Evolutionary conservation across 495 filamentous ascomycete species (phyloP).

Genomic region (Daldinia caldariorum): DNA sequence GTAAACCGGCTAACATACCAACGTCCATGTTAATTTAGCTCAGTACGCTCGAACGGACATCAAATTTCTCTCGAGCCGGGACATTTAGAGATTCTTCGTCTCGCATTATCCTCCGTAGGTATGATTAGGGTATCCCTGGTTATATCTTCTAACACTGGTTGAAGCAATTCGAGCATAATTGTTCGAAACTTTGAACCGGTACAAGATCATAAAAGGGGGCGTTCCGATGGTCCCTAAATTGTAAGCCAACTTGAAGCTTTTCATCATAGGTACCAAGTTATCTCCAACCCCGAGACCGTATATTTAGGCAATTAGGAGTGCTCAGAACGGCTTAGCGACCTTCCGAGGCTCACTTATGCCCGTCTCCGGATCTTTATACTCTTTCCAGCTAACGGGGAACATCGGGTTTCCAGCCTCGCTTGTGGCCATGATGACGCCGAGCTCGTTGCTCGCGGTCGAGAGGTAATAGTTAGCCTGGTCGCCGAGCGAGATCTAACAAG

Average conservation of each 20-base stretch:
- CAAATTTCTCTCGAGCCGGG: neutral
- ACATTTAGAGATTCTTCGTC: neutral
- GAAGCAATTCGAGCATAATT: neutral
- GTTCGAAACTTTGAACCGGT: neutral
- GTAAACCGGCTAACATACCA: neutral
- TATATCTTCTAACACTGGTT: neutral
- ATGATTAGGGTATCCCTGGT: neutral
- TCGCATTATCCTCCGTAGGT: neutral
- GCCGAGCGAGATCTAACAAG: conserved; percentile 77
- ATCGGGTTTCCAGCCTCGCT: conserved; percentile 90
- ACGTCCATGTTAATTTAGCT: neutral
- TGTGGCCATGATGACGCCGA: conserved; percentile 92
- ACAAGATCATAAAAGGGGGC: neutral
- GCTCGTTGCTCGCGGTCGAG: conserved; percentile 85
- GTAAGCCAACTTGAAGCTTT: neutral
- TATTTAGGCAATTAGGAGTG: neutral
- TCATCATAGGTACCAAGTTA: neutral
- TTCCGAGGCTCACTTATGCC: conserved; percentile 83
- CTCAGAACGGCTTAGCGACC: conserved; percentile 90
- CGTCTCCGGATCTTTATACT: conserved; percentile 86
- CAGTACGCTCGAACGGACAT: neutral
- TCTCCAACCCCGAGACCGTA: neutral
- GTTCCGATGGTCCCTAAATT: neutral
- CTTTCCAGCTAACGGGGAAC: conserved; percentile 93
- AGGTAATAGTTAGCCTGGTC: conserved; percentile 96